phyloP scores from a whole-genome alignment of 257 asterid species.

The Fraxinus excelsior region DNA sequence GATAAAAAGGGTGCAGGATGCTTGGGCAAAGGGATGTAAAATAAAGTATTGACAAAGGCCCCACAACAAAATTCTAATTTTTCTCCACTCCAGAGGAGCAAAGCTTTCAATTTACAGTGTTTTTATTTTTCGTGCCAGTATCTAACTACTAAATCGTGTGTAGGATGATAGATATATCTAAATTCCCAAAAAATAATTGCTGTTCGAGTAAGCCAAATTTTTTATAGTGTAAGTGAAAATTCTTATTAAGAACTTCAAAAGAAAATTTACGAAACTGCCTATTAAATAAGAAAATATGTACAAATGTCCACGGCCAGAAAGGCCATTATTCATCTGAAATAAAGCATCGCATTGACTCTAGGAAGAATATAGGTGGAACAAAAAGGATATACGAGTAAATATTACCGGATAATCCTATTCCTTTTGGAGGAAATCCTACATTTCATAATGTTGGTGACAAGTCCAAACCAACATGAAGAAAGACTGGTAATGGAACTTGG shows the following conservation, averaged over 20 bases:
- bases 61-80: not conserved
- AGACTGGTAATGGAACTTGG: not conserved
- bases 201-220: not conserved
- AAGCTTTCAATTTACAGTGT: not conserved
- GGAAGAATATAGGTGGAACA: not conserved
- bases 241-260: not conserved
- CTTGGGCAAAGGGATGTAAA: conserved; percentile 2
- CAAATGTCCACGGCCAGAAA: not conserved
- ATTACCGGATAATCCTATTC: not conserved
- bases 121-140: not conserved
- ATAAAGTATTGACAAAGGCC: not conserved
- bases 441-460: not conserved
- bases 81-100: not conserved
- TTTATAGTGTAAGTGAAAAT: not conserved
- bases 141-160: not conserved
- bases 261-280: not conserved
- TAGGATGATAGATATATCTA: not conserved
- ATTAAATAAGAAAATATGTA: not conserved
- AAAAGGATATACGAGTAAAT: not conserved
- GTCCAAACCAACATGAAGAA: not conserved
- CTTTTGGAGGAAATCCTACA: not conserved
- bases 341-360: not conserved
- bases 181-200: not conserved
- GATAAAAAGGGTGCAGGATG: not conserved
- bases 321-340: not conserved